Percentiles rank a stretch among this genome's conserved stretches.
Conservation (phyloP, 208 protist genomes). For the Trypanosoma rangeli region DNA sequence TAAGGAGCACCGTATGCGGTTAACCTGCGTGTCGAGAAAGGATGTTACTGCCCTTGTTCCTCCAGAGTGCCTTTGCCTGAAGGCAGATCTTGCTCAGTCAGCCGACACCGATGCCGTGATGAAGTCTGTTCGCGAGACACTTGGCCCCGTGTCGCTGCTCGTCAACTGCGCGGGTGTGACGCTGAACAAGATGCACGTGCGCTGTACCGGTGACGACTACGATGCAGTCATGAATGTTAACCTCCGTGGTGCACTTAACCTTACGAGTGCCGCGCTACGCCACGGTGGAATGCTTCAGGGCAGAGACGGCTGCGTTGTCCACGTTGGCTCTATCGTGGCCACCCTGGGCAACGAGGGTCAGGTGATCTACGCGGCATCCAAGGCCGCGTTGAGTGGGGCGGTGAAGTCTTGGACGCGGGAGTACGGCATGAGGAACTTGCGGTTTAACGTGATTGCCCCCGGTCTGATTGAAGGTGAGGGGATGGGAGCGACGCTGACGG, state of each 20-base stretch:
- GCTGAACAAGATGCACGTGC: conserved; percentile 70
- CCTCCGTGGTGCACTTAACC: conserved; percentile 60
- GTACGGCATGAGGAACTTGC: conserved; percentile 78
- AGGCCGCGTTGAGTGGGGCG: conserved; percentile 84
- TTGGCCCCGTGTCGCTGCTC: conserved; percentile 64
- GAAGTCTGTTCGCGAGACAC: conserved; percentile 33
- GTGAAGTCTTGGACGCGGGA: conserved; percentile 83
- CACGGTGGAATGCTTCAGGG: conserved; percentile 68
- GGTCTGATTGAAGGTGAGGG: conserved; percentile 85
- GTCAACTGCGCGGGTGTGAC: conserved; percentile 85
- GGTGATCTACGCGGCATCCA: conserved; percentile 89
- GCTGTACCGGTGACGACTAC: conserved; percentile 66
- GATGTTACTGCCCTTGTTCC: conserved; percentile 35
- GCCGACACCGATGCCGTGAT: conserved; percentile 62
- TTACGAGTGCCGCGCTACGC: conserved; percentile 73
- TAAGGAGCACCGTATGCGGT: conserved; percentile 44
- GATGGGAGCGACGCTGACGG: conserved; percentile 67
- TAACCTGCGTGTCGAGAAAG: conserved; percentile 68
- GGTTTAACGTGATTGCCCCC: conserved; percentile 92
- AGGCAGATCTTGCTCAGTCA: conserved; percentile 45
- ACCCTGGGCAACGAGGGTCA: conserved; percentile 84
- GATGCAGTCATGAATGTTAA: conserved; percentile 79
- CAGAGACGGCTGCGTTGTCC: conserved; percentile 61
- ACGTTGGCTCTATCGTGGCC: conserved; percentile 81
- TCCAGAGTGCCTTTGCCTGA: conserved; percentile 39